Conservation (phyloP, 1,139 yeast species). For the Suhomyces wounanorum region DNA sequence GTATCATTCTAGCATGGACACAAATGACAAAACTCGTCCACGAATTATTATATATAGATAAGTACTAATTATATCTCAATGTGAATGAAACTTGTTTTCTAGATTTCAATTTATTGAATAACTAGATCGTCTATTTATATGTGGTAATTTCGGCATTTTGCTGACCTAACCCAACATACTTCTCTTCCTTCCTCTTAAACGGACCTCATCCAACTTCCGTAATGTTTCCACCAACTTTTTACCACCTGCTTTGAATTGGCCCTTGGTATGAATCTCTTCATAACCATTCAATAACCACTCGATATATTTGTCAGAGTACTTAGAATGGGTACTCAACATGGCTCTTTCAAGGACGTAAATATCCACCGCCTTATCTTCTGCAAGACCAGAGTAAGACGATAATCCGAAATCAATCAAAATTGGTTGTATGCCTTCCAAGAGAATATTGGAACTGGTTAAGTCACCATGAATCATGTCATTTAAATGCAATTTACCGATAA, state of each 20-base stretch:
- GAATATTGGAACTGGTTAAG: constrained; percentile 84
- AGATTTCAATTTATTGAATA: neutral
- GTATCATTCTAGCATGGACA: constrained; percentile 14
- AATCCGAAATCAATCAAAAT: constrained; percentile 90
- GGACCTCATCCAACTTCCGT: constrained; percentile 74
- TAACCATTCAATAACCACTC: constrained; percentile 79
- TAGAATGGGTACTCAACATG: constrained; percentile 84
- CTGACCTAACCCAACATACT: constrained; percentile 80
- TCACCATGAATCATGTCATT: constrained; percentile 92
- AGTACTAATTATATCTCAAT: neutral
- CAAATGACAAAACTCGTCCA: neutral
- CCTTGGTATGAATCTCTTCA: constrained; percentile 36
- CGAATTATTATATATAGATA: neutral
- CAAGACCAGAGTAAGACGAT: constrained; percentile 69
- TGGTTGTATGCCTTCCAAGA: constrained; percentile 53
- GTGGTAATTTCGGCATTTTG: neutral
- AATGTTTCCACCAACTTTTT: constrained; percentile 57
- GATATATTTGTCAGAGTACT: constrained; percentile 62
- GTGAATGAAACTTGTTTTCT: neutral
- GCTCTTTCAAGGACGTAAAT: constrained; percentile 93
- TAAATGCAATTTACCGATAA: constrained; percentile 72
- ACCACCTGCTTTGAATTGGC: constrained; percentile 32
- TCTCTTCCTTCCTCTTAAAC: constrained; percentile 91
- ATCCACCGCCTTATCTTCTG: constrained; percentile 96
- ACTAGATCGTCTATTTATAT: neutral